phyloP scores from a whole-genome alignment of 2,329 filamentous ascomycete genomes.

The Ascosphaera pollenicola region DNA sequence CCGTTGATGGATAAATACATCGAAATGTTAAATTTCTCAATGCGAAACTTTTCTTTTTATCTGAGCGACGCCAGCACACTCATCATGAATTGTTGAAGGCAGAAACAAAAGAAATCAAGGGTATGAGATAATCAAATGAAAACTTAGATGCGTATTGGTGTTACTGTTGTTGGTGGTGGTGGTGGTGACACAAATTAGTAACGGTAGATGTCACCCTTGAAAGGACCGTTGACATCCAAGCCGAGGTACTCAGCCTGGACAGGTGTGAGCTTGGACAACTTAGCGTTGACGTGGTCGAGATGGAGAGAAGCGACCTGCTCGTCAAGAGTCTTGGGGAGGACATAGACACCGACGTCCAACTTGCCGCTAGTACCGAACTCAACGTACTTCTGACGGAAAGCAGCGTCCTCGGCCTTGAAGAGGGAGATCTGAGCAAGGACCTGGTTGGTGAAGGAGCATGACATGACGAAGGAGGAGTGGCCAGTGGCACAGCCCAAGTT shows the following conservation, averaged over 20 bases:
- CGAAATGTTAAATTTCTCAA: too few relatives aligned
- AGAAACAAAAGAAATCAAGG: too few relatives aligned
- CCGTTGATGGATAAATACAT: too few relatives aligned
- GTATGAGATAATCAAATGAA: too few relatives aligned
- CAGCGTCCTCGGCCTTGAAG: conserved; percentile 76
- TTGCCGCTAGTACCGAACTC: conserved; percentile 88
- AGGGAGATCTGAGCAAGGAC: conserved; percentile 98
- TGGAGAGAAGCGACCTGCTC: conserved; percentile 96
- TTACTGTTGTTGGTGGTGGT: too few relatives aligned
- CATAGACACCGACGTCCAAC: conserved; percentile 82
- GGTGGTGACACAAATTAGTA: too few relatives aligned
- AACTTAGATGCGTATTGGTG: too few relatives aligned
- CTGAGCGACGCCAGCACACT: too few relatives aligned
- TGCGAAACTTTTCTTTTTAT: too few relatives aligned
- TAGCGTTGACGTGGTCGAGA: conserved; percentile 78
- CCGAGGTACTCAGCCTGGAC: conserved; percentile 92
- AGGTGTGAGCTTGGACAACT: conserved; percentile 66
- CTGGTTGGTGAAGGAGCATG: conserved; percentile 99
- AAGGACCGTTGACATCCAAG: conserved; percentile 68
- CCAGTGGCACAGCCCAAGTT: conserved; percentile 98
- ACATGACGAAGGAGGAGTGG: conserved; percentile 99
- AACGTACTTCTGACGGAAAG: conserved; percentile 79
- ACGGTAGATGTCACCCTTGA: conserved; percentile 74
- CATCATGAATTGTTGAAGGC: too few relatives aligned
- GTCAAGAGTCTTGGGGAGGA: conserved; percentile 95